These are phyloP conservation scores for Penicillium steckii DNA, from an alignment of 495 filamentous ascomycete species.

Conservation along the genomic window DNA sequence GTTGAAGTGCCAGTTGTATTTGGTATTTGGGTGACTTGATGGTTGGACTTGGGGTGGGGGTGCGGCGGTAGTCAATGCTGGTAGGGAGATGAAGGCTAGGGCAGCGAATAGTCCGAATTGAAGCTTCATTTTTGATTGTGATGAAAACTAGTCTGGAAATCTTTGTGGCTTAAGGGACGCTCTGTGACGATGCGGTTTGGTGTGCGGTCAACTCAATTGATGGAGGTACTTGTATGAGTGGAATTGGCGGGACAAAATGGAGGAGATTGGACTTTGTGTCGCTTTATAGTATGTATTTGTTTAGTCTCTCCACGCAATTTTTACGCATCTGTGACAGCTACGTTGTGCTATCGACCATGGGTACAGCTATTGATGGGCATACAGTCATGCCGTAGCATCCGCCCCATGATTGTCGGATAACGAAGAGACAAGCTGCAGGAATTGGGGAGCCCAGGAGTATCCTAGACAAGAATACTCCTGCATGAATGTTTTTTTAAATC, in stretches of 20 bases:
- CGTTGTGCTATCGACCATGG: background rate
- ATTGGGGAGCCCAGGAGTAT: too few species aligned
- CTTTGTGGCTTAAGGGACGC: too few species aligned
- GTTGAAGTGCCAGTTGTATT: constrained; percentile 10
- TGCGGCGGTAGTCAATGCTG: background rate
- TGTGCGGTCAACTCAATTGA: background rate
- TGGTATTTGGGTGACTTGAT: background rate
- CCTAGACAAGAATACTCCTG: too few species aligned
- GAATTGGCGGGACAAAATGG: background rate
- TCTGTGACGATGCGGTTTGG: too few species aligned
- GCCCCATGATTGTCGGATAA: too few species aligned
- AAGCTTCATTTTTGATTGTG: background rate
- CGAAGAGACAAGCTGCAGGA: too few species aligned
- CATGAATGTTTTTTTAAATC: too few species aligned
- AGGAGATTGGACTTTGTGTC: too few species aligned
- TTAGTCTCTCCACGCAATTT: background rate
- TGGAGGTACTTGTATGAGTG: background rate
- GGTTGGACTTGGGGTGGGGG: background rate
- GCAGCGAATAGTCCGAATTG: background rate
- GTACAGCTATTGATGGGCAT: background rate
- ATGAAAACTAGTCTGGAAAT: too few species aligned
- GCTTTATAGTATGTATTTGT: too few species aligned
- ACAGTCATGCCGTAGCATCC: background rate
- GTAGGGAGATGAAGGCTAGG: background rate
- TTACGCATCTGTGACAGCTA: background rate